Evolutionary conservation across 1,284 basidiomycete genomes (phyloP).

Genomic region (Fistulina hepatica): DNA sequence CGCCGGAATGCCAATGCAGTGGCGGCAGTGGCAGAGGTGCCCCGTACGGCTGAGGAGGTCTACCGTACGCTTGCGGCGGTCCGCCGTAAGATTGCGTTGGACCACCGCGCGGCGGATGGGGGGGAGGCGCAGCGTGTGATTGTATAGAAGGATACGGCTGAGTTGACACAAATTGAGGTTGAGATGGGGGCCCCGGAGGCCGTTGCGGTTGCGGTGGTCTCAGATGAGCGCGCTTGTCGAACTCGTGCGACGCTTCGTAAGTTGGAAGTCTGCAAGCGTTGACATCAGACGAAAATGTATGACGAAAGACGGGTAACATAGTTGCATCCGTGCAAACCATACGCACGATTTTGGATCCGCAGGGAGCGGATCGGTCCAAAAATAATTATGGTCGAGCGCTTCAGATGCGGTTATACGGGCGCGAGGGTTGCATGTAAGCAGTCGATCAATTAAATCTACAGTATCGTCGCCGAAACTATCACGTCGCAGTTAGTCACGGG

Average conservation of each 20-base stretch:
- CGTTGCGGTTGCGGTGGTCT: constrained; percentile 22
- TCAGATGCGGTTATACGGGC: constrained; percentile 84
- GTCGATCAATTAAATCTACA: constrained; percentile 82
- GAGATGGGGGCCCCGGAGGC: too few relatives aligned
- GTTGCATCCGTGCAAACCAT: background rate
- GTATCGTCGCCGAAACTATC: constrained; percentile 61
- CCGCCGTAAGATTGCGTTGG: too few relatives aligned
- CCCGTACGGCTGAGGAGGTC: too few relatives aligned
- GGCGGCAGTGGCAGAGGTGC: too few relatives aligned
- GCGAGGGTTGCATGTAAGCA: constrained; percentile 85
- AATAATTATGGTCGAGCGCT: constrained; percentile 85
- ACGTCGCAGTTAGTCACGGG: constrained; percentile 10
- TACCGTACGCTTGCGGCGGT: too few relatives aligned
- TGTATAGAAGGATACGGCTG: too few relatives aligned
- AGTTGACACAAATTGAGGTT: too few relatives aligned
- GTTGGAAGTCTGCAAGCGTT: constrained; percentile 53
- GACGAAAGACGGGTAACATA: constrained; percentile 4
- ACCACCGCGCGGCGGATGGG: too few relatives aligned
- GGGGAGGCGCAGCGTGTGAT: too few relatives aligned
- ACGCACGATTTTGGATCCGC: constrained; percentile 75
- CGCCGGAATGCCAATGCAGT: too few relatives aligned
- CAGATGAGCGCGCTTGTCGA: constrained; percentile 67
- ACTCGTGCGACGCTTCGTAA: constrained; percentile 77
- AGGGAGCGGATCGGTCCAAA: constrained; percentile 79
- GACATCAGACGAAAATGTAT: constrained; percentile 9